These are phyloP conservation scores for Aspergillus neotritici DNA, from an alignment of 2,329 filamentous ascomycete genomes.

Conservation along the genomic window DNA sequence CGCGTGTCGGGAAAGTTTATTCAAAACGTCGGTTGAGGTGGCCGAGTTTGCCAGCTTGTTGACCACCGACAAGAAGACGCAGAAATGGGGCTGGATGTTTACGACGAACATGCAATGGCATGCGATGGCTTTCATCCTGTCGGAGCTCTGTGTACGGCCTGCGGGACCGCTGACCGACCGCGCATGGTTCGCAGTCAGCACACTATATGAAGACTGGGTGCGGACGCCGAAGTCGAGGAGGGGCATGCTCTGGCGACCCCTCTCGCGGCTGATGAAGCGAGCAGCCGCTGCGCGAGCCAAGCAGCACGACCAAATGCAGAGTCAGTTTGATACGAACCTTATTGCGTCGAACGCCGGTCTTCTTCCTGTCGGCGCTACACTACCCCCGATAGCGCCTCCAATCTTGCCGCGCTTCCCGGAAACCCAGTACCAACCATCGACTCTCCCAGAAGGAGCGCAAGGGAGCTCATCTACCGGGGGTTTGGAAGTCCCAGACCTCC, in stretches of 20 bases:
- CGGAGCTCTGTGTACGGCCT: conserved; percentile 54
- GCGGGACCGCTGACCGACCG: conserved; percentile 54
- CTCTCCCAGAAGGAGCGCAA: conserved; percentile 1
- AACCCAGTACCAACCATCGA: conserved; percentile 10
- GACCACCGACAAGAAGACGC: conserved; percentile 56
- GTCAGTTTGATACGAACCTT: conserved; percentile 15
- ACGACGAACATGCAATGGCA: conserved; percentile 60
- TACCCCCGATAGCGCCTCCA: conserved; percentile 8
- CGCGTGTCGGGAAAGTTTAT: conserved; percentile 62
- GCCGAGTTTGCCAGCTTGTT: conserved; percentile 65
- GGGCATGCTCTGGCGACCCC: conserved; percentile 58
- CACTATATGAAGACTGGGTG: conserved; percentile 37
- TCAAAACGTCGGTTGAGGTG: conserved; percentile 67
- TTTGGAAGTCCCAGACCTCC: conserved; percentile 21
- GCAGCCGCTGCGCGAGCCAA: conserved; percentile 50
- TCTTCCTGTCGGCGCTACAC: conserved; percentile 3
- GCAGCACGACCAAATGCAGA: conserved; percentile 35
- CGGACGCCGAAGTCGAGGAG: conserved; percentile 38
- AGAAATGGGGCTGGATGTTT: conserved; percentile 62
- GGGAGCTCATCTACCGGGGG: conserved; percentile 2
- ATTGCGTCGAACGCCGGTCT: conserved; percentile 1
- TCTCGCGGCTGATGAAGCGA: conserved; percentile 56
- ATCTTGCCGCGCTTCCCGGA: conserved; percentile 17
- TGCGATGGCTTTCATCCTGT: conserved; percentile 53
- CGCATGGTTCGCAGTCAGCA: conserved; percentile 55